phyloP scores from a whole-genome alignment of 805 yeast species.

The Candida caryicola region DNA sequence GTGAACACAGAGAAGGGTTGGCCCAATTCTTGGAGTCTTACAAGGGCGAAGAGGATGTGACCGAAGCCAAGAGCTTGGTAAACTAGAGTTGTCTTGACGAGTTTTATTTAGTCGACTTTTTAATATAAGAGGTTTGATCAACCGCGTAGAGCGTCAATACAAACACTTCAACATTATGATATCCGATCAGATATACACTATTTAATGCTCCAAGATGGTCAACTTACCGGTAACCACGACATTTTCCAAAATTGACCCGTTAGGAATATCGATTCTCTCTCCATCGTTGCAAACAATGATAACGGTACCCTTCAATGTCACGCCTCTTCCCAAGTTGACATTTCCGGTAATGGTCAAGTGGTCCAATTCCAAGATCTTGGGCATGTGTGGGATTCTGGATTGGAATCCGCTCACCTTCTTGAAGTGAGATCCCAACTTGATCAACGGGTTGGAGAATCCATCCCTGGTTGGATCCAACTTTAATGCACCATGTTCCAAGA shows the following conservation, averaged over 20 bases:
- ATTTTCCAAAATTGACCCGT: constrained; percentile 90
- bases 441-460: constrained; percentile 88
- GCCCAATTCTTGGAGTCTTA: constrained; percentile 36
- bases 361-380: constrained; percentile 92
- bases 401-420: constrained; percentile 93
- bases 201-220: constrained; percentile 85
- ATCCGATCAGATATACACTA: no score
- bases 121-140: no score
- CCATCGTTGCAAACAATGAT: constrained; percentile 97
- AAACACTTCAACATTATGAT: no score
- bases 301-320: constrained; percentile 93
- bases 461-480: constrained; percentile 80
- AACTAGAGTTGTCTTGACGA: no score
- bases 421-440: constrained; percentile 94
- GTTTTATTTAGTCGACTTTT: no score
- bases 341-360: constrained; percentile 98
- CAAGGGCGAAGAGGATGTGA: constrained; percentile 33
- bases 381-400: constrained; percentile 89
- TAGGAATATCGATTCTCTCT: constrained; percentile 94
- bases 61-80: constrained; percentile 23
- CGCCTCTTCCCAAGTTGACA: constrained; percentile 84
- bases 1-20: constrained; percentile 36
- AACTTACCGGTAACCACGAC: constrained; percentile 96
- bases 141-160: no score
- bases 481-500: constrained; percentile 87